phyloP scores from a whole-genome alignment of 176 grass and related monocot species.

The Avena insularis region DNA sequence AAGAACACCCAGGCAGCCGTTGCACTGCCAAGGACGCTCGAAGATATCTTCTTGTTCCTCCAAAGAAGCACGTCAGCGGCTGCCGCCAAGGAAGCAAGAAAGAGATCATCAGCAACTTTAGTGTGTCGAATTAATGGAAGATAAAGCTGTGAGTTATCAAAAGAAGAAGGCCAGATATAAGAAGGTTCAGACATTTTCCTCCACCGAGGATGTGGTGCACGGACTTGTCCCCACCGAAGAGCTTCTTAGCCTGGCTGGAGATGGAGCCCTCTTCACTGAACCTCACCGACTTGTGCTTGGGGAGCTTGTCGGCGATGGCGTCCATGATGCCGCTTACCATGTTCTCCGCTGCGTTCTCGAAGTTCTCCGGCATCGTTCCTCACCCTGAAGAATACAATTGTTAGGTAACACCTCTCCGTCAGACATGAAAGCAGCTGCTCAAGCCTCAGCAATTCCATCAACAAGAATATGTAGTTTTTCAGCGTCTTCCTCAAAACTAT shows the following conservation, averaged over 20 bases:
- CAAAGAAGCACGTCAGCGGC: slow-evolving; percentile 90
- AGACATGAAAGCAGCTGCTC: not conserved
- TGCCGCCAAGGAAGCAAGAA: slow-evolving; percentile 19
- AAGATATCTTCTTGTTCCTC: slow-evolving; percentile 98
- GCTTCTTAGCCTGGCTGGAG: slow-evolving; percentile 54
- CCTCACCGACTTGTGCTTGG: slow-evolving; percentile 47
- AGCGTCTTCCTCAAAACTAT: not conserved
- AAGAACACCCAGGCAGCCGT: slow-evolving; percentile 81
- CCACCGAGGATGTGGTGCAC: slow-evolving; percentile 74
- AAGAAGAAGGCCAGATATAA: not conserved
- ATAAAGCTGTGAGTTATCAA: not conserved
- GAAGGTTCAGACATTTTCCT: slow-evolving; percentile 55
- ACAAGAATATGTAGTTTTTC: not conserved
- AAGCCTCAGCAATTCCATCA: not conserved
- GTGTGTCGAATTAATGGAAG: not conserved
- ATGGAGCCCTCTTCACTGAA: not conserved
- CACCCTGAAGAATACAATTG: not conserved
- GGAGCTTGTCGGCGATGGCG: slow-evolving; percentile 58
- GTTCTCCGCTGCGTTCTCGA: slow-evolving; percentile 49
- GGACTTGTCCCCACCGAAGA: slow-evolving; percentile 55
- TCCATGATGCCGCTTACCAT: slow-evolving; percentile 68
- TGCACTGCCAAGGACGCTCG: slow-evolving; percentile 66
- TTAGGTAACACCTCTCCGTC: not conserved
- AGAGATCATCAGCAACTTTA: not conserved
- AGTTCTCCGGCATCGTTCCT: slow-evolving; percentile 53